Evolutionary conservation across 2,329 filamentous ascomycete species (phyloP).

Genomic region (Colletotrichum agaves): DNA sequence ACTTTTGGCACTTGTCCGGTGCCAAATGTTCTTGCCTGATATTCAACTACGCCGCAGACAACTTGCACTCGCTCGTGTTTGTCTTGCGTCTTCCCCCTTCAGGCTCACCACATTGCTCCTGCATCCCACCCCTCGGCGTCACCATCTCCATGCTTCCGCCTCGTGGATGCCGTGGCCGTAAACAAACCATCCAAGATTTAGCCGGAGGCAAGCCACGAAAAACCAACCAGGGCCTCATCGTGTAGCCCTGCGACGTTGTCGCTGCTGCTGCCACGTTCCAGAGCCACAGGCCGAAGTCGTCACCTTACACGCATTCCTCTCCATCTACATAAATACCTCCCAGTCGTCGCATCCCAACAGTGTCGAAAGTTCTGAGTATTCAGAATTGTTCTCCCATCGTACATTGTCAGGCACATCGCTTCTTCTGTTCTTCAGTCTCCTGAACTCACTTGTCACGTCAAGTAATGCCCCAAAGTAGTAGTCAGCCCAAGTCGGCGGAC

Average conservation of each 20-base stretch:
- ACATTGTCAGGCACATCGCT: conserved; percentile 25
- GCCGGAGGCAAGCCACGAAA: conserved; percentile 32
- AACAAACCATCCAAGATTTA: conserved; percentile 24
- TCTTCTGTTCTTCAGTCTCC: background rate
- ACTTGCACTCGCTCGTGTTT: conserved; percentile 12
- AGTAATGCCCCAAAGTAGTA: conserved; percentile 35
- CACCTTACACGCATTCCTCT: background rate
- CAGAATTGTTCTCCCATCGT: conserved; percentile 15
- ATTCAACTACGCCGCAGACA: conserved; percentile 12
- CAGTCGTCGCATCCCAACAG: conserved; percentile 17
- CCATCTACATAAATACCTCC: conserved; percentile 27
- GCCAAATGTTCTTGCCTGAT: no score
- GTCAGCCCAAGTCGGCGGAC: conserved; percentile 31
- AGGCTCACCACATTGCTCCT: conserved; percentile 6
- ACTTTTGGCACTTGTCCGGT: background rate
- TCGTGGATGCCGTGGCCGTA: conserved; percentile 18
- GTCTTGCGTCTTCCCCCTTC: conserved; percentile 13
- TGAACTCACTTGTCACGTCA: background rate
- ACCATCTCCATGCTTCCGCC: conserved; percentile 22
- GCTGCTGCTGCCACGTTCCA: conserved; percentile 2
- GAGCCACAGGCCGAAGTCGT: conserved; percentile 6
- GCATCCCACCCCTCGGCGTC: conserved; percentile 25
- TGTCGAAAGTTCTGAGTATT: conserved; percentile 27
- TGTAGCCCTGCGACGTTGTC: conserved; percentile 10
- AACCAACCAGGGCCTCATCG: conserved; percentile 19